These are phyloP conservation scores for Crithidia sp. DNA, from an alignment of 208 protist species.

Conservation along the genomic window DNA sequence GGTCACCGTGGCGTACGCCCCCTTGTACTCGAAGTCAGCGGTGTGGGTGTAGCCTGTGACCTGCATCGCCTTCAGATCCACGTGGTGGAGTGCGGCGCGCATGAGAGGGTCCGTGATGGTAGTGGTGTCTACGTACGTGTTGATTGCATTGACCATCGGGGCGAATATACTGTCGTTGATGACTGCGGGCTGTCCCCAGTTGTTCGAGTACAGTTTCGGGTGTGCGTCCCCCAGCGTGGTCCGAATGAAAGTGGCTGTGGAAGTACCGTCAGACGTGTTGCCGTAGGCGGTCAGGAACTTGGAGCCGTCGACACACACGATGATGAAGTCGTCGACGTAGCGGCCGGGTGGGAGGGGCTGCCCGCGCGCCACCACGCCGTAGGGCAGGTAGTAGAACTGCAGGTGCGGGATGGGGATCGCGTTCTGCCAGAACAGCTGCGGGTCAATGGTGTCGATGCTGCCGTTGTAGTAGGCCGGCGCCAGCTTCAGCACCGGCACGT, in stretches of 20 bases:
- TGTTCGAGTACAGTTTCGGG: constrained; percentile 28
- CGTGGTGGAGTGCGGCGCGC: constrained; percentile 33
- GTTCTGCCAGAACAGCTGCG: constrained; percentile 1
- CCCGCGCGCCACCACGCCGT: background rate
- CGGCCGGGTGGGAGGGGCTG: background rate
- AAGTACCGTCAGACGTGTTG: background rate
- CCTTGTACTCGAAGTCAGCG: constrained; percentile 4
- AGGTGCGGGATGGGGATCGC: background rate
- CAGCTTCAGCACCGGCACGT: background rate
- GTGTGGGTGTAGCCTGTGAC: background rate
- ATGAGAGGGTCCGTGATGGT: constrained; percentile 43
- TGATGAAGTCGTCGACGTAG: background rate
- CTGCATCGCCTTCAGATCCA: constrained; percentile 24
- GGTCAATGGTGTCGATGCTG: background rate
- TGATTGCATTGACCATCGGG: background rate
- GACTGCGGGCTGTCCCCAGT: constrained; percentile 19
- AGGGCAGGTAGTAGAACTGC: background rate
- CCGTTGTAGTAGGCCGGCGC: background rate
- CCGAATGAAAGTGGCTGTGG: constrained; percentile 2
- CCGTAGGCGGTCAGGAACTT: background rate
- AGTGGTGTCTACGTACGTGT: constrained; percentile 19
- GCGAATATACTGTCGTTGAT: background rate
- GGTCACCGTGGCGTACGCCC: background rate
- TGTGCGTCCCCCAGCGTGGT: constrained; percentile 3
- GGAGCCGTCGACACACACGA: constrained; percentile 11